Conservation (phyloP, 805 yeast genomes). For the Saturnispora zaruensis region DNA sequence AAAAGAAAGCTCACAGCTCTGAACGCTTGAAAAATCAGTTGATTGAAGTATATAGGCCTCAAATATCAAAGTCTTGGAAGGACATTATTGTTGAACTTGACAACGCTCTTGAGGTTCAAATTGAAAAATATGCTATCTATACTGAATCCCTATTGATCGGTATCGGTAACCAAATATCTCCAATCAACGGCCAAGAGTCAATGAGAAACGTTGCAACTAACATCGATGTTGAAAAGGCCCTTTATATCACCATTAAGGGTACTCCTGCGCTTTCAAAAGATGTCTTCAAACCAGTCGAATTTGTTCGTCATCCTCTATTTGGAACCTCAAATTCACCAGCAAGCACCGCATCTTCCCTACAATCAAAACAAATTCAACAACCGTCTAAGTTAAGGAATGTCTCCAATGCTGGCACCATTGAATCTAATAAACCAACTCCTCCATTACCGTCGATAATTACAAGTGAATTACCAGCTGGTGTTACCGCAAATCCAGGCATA, state of each 20-base stretch:
- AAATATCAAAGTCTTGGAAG: slow-evolving; percentile 58
- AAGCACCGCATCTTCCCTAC: not conserved
- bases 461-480: slow-evolving; percentile 1
- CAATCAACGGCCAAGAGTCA: slow-evolving; percentile 48
- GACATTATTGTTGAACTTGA: slow-evolving; percentile 80
- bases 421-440: slow-evolving; percentile 9
- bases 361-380: slow-evolving; percentile 3
- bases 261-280: slow-evolving; percentile 27
- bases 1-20: slow-evolving; percentile 63
- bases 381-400: slow-evolving; percentile 7
- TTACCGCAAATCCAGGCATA: slow-evolving; percentile 2
- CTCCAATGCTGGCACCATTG: slow-evolving; percentile 2
- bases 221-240: slow-evolving; percentile 75
- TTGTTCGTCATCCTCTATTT: slow-evolving; percentile 62
- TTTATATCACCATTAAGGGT: slow-evolving; percentile 52
- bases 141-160: slow-evolving; percentile 77
- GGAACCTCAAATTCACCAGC: slow-evolving; percentile 15
- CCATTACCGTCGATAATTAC: slow-evolving; percentile 1
- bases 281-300: slow-evolving; percentile 54
- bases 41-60: slow-evolving; percentile 68
- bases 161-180: slow-evolving; percentile 74
- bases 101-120: slow-evolving; percentile 78
- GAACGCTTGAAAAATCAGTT: slow-evolving; percentile 68
- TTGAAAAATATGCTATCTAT: slow-evolving; percentile 83
- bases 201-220: slow-evolving; percentile 70